phyloP scores from a whole-genome alignment of 805 yeast species.

The Maudiozyma turicensis region DNA sequence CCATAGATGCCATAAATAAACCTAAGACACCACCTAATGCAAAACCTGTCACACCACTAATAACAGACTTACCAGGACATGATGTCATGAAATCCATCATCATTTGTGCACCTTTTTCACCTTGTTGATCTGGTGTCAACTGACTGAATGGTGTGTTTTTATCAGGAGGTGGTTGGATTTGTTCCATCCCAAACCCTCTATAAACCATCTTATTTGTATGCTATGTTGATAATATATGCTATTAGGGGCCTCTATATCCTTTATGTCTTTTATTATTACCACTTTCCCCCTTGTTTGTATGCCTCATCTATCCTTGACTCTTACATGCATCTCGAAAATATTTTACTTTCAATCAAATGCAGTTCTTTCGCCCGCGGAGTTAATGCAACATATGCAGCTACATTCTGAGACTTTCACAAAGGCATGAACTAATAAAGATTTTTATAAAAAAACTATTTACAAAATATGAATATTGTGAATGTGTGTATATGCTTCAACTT shows the following conservation, averaged over 20 bases:
- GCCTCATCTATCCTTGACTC: neutral
- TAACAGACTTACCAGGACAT: conserved; percentile 87
- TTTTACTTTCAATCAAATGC: too few species aligned
- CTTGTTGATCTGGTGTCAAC: conserved; percentile 88
- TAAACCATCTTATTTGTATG: conserved; percentile 26
- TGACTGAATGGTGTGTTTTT: conserved; percentile 45
- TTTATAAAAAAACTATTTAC: neutral
- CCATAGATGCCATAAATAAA: conserved; percentile 72
- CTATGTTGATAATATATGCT: neutral
- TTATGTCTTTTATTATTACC: neutral
- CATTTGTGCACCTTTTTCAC: conserved; percentile 75
- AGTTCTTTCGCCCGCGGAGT: neutral
- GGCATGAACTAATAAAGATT: neutral
- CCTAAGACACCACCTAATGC: conserved; percentile 94
- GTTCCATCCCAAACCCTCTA: conserved; percentile 35
- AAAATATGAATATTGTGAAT: neutral
- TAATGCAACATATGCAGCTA: neutral
- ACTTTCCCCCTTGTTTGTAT: neutral
- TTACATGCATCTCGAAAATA: neutral
- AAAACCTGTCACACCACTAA: conserved; percentile 91
- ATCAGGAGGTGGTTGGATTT: conserved; percentile 31
- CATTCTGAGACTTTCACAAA: neutral
- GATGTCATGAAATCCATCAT: conserved; percentile 82
- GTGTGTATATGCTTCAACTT: neutral
- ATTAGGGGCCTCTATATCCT: neutral